Evolutionary conservation across 331 rosid species (phyloP), one percentile per base, ranked within the genome.

Genomic region (Phaseolus coccineus): DNA sequence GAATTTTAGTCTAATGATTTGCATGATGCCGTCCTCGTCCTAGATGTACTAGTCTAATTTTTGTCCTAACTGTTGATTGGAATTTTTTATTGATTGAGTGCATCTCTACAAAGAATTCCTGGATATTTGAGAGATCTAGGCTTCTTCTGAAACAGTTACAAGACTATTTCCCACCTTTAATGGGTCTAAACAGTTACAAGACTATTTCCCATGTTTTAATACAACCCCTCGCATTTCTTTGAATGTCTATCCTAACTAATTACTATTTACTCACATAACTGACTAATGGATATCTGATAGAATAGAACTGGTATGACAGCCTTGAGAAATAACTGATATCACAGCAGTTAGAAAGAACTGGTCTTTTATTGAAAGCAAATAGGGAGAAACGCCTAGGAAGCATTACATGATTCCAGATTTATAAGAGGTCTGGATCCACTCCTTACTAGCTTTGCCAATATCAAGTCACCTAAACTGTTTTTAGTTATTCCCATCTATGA

Each of bases 1-100:
- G 51, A 46, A 12, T 16, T 11, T 46, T 16, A 46, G 15, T 46
- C 51, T 10, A 46, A 11, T 46, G 51, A 46, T 46, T 46, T 13
- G 0, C 51, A 46, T 46, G 16, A 46, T 10, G 16, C 51, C 10
- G 8, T 3, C 10, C 44, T 7, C 4, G 39, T 4, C 39, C 6
- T 35, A 35, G 39, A 35, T 33, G 37, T 6, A 42, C 47, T 42
- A 8, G 47, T 8, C 13, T 42, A 42, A 42, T 42, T 42, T 42
- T 42, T 42, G 47, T 8, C 47, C 47, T 9, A 42, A 42, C 47
- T 42, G 47, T 42, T 40, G 11, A 40, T 42, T 9, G 47, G 5
- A 15, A 59, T 13, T 14, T 62, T 62, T 62, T 31, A 15, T 62
- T 62, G 68, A 62, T 62, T 62, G 68, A 31, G 25, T 30, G 68